Conservation (phyloP, 345 rosid genomes). For the Diplotaxis tenuifolia region DNA sequence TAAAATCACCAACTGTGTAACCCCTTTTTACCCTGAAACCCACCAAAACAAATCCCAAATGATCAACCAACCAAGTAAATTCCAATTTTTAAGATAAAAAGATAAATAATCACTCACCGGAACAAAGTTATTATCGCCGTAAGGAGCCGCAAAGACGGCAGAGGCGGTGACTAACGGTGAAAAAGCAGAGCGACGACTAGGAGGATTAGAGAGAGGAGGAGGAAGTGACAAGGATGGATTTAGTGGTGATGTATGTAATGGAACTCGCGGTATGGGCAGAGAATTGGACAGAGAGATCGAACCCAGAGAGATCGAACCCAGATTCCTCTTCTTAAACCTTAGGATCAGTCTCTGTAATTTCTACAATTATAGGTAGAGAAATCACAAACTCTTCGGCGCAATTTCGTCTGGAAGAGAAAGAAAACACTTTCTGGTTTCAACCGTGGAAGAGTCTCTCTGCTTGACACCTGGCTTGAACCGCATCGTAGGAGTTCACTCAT, state of each 20-base stretch:
- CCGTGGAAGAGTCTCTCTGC: no score
- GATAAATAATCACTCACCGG: conserved; percentile 51
- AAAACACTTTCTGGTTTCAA: no score
- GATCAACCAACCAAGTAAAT: neutral
- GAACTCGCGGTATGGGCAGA: conserved; percentile 36
- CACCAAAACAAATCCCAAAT: neutral
- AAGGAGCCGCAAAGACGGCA: conserved; percentile 35
- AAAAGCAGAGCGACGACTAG: conserved; percentile 26
- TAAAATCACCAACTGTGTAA: conserved; percentile 76
- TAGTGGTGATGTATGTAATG: conserved; percentile 26
- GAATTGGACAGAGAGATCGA: conserved; percentile 22
- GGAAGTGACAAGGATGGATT: neutral
- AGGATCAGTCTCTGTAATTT: no score
- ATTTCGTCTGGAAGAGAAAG: no score
- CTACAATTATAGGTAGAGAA: no score
- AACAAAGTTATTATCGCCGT: conserved; percentile 45
- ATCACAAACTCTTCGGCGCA: no score
- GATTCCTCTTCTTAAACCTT: no score
- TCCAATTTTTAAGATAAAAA: conserved; percentile 6
- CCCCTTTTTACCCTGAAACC: conserved; percentile 50
- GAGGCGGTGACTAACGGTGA: conserved; percentile 14
- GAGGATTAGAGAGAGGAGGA: no score
- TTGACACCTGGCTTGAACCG: no score
- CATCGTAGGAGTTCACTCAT: no score
- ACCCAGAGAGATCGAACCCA: no score